phyloP scores from a whole-genome alignment of 495 filamentous ascomycete genomes.

The Pseudoneurospora amorphoporcata region DNA sequence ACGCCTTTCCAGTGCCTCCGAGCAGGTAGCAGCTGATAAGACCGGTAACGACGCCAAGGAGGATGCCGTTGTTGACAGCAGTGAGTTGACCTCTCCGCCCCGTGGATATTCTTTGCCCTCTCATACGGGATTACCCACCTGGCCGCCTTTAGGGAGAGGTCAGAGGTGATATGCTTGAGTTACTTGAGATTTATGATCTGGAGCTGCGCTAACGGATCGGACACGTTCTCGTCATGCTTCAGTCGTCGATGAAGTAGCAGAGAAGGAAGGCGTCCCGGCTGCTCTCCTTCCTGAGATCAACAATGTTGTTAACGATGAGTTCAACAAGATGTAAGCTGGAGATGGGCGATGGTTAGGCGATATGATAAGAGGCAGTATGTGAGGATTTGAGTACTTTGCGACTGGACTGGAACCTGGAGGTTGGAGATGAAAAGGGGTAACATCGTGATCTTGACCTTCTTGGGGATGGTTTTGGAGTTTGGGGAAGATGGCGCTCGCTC shows the following conservation, averaged over 20 bases:
- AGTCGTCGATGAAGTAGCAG: constrained; percentile 21
- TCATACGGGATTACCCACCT: too few species aligned
- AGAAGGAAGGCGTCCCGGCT: constrained; percentile 21
- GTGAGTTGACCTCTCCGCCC: constrained; percentile 2
- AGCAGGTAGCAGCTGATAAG: constrained; percentile 21
- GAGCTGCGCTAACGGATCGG: too few species aligned
- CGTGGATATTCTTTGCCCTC: too few species aligned
- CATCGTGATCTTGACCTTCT: background rate
- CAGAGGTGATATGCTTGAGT: too few species aligned
- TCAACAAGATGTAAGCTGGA: constrained; percentile 18
- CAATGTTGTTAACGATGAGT: constrained; percentile 24
- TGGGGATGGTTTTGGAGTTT: background rate
- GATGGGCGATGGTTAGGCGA: background rate
- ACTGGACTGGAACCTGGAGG: background rate
- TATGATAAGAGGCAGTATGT: background rate
- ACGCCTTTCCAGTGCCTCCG: constrained; percentile 12
- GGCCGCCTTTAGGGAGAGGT: too few species aligned
- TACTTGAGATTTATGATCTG: too few species aligned
- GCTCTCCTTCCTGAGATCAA: constrained; percentile 20
- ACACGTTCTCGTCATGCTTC: too few species aligned
- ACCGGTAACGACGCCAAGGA: constrained; percentile 17
- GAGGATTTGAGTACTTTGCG: background rate
- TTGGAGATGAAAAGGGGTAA: background rate
- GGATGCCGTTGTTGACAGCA: constrained; percentile 22
- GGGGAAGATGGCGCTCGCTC: background rate